These are phyloP conservation scores for Moricandia moricandioides DNA, from an alignment of 345 rosid genomes.

Conservation along the genomic window DNA sequence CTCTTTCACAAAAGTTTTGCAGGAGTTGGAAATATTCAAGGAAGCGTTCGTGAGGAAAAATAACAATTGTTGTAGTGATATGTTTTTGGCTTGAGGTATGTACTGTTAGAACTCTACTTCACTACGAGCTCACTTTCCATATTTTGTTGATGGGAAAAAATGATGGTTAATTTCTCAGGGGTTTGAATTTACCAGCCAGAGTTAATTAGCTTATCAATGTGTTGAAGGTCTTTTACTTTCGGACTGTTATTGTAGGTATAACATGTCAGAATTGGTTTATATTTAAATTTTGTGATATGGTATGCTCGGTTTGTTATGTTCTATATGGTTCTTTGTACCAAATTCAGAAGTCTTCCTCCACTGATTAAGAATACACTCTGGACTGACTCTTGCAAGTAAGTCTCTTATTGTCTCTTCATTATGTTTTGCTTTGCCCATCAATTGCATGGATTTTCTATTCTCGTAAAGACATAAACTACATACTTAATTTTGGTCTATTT, in stretches of 20 bases:
- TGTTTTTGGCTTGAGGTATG: slow-evolving; percentile 82
- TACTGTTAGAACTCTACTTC: slow-evolving; percentile 38
- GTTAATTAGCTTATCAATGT: not conserved
- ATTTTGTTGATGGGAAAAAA: not conserved
- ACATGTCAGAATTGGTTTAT: not conserved
- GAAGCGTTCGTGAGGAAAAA: slow-evolving; percentile 71
- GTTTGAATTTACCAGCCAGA: not conserved
- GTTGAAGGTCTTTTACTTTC: not conserved
- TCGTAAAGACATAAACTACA: too few relatives aligned
- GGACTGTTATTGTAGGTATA: not conserved
- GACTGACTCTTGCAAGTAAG: not conserved
- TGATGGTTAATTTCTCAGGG: not conserved
- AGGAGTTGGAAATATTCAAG: slow-evolving; percentile 78
- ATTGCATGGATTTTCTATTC: not conserved
- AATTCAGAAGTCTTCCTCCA: not conserved
- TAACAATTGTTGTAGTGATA: slow-evolving; percentile 45
- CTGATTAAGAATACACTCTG: not conserved
- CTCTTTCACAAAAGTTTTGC: slow-evolving; percentile 56
- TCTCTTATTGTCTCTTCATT: not conserved
- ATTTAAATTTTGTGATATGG: not conserved
- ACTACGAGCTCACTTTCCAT: not conserved
- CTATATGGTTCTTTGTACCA: not conserved
- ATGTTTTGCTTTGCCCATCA: not conserved
- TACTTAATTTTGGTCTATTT: too few relatives aligned
- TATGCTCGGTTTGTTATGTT: not conserved